Evolutionary conservation across 192 early-diverging fungal species (phyloP), one percentile per base, ranked within the genome.

Genomic region (Mortierella antarctica): DNA sequence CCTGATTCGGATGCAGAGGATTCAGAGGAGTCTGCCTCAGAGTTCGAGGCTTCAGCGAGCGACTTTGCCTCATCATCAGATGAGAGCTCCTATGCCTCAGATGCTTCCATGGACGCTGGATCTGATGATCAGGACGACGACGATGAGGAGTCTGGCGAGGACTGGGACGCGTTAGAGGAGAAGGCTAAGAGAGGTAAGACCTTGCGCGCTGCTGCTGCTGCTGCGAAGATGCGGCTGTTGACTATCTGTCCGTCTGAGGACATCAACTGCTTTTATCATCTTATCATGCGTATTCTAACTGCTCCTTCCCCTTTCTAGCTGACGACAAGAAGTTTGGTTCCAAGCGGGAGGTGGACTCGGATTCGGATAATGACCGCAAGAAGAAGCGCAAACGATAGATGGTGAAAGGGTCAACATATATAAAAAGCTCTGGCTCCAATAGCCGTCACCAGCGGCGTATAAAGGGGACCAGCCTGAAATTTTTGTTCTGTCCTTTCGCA

Each of bases 1-100:
- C 78, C 84, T 23, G 92, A 93, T 62, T 83, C 82, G n/a, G 82
- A 90, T 78, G 88, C 86, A 5, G 89, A 87, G 10, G 92, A 83
- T 4, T 90, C 86, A 56, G 88, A 86, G n/a, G 87, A 86, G 53
- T 84, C 89, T 10, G 76, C 54, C 1, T 79, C 76, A 41, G 76
- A 79, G 69, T 79, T 79, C 62, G 76, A 71, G 46, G 69, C 69
- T 23, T 77, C 71, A n/a, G 77, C 53, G 45, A 65, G 67, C 52
- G 96, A 95, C 62, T 96, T 95, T 44, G 98, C 95, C 93, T 83
- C 82, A 56, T 98, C 98, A 83, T 83, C 98, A 62, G 88, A 89
- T 7, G 82, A 86, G 49, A 92, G 92, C 60, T 77, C 82, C 13
- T 82, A 90, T 66, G 86, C 86, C 15, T 89, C 86, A 6, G 92